Evolutionary conservation across 202 grass and related monocot species (phyloP), one percentile per base, ranked within the genome.

Genomic region (Eragrostis tef): DNA sequence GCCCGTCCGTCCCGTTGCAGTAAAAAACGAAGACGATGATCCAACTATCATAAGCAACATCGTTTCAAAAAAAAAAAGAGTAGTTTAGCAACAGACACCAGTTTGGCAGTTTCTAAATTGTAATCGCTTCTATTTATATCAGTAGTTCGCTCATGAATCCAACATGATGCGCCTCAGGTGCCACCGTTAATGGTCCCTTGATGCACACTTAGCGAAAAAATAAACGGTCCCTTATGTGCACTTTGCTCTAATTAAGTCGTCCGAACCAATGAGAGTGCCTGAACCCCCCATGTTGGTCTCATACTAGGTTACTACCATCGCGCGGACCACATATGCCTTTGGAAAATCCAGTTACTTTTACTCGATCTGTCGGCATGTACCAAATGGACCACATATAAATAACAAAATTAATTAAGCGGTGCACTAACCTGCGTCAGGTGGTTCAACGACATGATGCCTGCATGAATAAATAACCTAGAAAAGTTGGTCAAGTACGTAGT

Each of bases 181-280:
- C 63, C 73, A n/a, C 64, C 24, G 52, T 78, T 51, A 79, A 54
- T 85, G 83, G 83, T 79, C 83, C 83, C 68, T 31, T 51, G 8
- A 72, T 59, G n/a, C 20, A 72, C 7, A 29, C 26, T 31, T 82
- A 13, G 3, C n/a, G n/a, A n/a, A n/a, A n/a, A n/a, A n/a, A n/a
- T n/a, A n/a, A n/a, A n/a, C n/a, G n/a, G n/a, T n/a, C n/a, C n/a
- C n/a, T n/a, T n/a, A n/a, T n/a, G n/a, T n/a, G n/a, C n/a, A n/a
- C n/a, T 31, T 31, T 31, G 29, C 29, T 64, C 24, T 51, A n/a
- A n/a, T 19, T 75, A 75, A 75, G 6, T 13, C 0, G 13, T 53
- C 46, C 11, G 59, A 73, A 4, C 57, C 45, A 73, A 52, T 36
- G 11, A 72, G 54, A 2, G 10, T 9, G 34, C 54, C 7, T 61